Conservation (phyloP, 345 rosid genomes). For the Bruguiera gymnorhiza region DNA sequence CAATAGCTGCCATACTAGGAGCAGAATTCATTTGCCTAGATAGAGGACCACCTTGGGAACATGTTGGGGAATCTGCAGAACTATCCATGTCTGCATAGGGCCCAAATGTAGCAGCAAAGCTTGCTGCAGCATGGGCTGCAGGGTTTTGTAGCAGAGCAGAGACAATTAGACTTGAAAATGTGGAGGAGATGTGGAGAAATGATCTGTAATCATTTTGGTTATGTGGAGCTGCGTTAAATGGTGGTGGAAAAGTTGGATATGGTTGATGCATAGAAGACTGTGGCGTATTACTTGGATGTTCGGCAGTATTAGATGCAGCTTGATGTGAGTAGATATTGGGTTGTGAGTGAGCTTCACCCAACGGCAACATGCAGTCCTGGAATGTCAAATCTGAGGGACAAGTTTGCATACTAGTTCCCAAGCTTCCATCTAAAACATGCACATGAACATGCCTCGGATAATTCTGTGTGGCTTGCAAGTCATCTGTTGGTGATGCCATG, state of each 20-base stretch:
- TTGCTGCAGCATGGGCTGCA: conserved; percentile 78
- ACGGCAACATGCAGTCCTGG: conserved; percentile 45
- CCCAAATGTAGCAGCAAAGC: conserved; percentile 74
- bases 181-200: conserved; percentile 64
- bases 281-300: conserved; percentile 39
- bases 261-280: conserved; percentile 39
- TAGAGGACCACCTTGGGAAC: conserved; percentile 37
- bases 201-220: conserved; percentile 65
- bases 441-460: conserved; percentile 69
- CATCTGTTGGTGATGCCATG: conserved; percentile 33
- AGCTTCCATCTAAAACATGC: conserved; percentile 56
- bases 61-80: conserved; percentile 48
- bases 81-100: conserved; percentile 56
- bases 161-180: conserved; percentile 66
- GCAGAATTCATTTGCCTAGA: conserved; percentile 45
- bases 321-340: conserved; percentile 39
- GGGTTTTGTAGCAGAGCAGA: conserved; percentile 81
- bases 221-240: conserved; percentile 40
- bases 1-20: conserved; percentile 68
- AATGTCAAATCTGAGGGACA: conserved; percentile 39
- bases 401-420: conserved; percentile 40
- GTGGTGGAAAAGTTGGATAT: conserved; percentile 53
- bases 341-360: conserved; percentile 44
- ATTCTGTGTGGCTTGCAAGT: conserved; percentile 50
- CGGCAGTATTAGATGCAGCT: conserved; percentile 54